These are phyloP conservation scores for Cadophora gregata DNA, from an alignment of 2,329 filamentous ascomycete genomes.

Conservation along the genomic window DNA sequence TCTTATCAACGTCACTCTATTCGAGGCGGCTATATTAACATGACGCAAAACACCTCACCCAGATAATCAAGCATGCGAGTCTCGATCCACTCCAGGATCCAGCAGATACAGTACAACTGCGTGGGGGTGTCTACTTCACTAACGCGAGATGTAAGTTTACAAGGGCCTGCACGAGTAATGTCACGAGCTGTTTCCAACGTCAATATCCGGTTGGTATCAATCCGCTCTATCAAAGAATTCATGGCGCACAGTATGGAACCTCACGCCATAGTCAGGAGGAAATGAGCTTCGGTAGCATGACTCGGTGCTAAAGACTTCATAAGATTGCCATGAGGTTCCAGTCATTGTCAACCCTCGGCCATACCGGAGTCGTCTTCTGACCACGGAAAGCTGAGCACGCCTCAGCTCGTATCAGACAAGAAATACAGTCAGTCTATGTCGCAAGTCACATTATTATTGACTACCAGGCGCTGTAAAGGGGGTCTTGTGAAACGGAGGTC, in stretches of 20 bases:
- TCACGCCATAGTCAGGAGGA: slow-evolving; percentile 16
- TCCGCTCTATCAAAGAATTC: not conserved
- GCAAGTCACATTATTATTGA: slow-evolving; percentile 19
- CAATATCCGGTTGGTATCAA: slow-evolving; percentile 19
- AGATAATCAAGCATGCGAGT: slow-evolving; percentile 19
- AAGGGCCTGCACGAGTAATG: slow-evolving; percentile 23
- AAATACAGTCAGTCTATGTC: not conserved
- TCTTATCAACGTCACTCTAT: slow-evolving; percentile 25
- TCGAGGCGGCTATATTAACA: slow-evolving; percentile 34
- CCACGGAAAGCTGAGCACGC: slow-evolving; percentile 17
- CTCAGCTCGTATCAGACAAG: slow-evolving; percentile 23
- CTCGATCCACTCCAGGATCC: slow-evolving; percentile 18
- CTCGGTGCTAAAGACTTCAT: slow-evolving; percentile 9
- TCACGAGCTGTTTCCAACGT: slow-evolving; percentile 20
- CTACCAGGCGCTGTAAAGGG: not conserved
- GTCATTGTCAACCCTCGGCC: slow-evolving; percentile 24
- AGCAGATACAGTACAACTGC: slow-evolving; percentile 17
- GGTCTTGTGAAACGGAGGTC: not conserved
- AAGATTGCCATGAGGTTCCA: slow-evolving; percentile 16
- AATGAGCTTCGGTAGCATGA: slow-evolving; percentile 17
- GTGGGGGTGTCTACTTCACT: slow-evolving; percentile 25
- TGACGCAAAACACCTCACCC: slow-evolving; percentile 11
- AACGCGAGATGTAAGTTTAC: slow-evolving; percentile 18
- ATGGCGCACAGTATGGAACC: slow-evolving; percentile 8
- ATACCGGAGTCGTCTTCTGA: slow-evolving; percentile 21